Conservation (phyloP, 768 basidiomycete genomes). For the Boletus edulis region DNA sequence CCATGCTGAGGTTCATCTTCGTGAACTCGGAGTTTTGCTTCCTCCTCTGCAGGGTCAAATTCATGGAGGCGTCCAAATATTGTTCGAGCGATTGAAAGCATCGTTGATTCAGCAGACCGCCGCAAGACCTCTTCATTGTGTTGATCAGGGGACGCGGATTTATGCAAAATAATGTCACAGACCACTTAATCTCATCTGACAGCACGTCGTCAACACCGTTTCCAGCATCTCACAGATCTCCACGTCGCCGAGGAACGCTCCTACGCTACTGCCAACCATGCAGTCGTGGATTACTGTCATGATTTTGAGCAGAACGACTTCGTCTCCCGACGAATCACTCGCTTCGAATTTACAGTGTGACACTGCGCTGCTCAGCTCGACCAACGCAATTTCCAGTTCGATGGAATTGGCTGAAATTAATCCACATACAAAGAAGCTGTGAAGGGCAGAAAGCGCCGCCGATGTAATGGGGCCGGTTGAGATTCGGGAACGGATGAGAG, state of each 20-base stretch:
- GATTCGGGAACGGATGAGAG: slow-evolving; percentile 88
- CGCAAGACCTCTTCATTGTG: slow-evolving; percentile 70
- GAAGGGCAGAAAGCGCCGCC: slow-evolving; percentile 83
- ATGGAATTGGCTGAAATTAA: slow-evolving; percentile 60
- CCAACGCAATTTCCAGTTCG: slow-evolving; percentile 62
- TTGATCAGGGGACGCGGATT: slow-evolving; percentile 13
- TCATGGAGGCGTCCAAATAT: slow-evolving; percentile 74
- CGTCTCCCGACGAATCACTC: slow-evolving; percentile 96
- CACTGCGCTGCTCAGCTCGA: slow-evolving; percentile 83
- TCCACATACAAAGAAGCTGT: slow-evolving; percentile 81
- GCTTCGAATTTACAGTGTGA: slow-evolving; percentile 98
- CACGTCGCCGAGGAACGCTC: slow-evolving; percentile 78
- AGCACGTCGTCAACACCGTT: slow-evolving; percentile 94
- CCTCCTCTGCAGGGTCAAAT: slow-evolving; percentile 65
- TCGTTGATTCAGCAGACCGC: slow-evolving; percentile 83
- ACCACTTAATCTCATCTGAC: slow-evolving; percentile 97
- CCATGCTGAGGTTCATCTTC: slow-evolving; percentile 51
- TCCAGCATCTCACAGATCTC: slow-evolving; percentile 99
- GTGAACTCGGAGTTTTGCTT: slow-evolving; percentile 54
- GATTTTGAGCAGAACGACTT: slow-evolving; percentile 90
- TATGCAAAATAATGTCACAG: slow-evolving; percentile 30
- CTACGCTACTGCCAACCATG: slow-evolving; percentile 63
- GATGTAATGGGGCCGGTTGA: slow-evolving; percentile 98
- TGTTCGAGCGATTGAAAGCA: slow-evolving; percentile 82
- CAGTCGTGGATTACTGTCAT: slow-evolving; percentile 87